Evolutionary conservation across 495 filamentous ascomycete genomes (phyloP).

Genomic region (Cudoniella acicularis): DNA sequence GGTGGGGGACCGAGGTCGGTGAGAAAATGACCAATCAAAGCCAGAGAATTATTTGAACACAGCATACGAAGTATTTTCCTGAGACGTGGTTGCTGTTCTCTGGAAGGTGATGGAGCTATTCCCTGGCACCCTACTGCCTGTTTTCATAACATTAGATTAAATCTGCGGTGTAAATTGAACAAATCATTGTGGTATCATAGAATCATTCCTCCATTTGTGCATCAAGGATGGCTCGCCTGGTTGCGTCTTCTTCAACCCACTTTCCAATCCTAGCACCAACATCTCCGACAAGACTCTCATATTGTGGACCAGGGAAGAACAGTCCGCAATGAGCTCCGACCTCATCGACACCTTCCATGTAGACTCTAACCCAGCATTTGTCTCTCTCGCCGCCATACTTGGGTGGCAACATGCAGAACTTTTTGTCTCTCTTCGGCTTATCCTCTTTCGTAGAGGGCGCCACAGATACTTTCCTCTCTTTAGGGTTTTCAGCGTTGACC

Average conservation of each 20-base stretch:
- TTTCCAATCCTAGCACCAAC: slow-evolving; percentile 63
- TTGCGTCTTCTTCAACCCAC: slow-evolving; percentile 63
- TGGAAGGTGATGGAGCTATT: too few species aligned
- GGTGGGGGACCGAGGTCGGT: not conserved
- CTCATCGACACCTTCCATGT: slow-evolving; percentile 80
- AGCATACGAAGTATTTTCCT: too few species aligned
- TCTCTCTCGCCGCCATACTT: slow-evolving; percentile 48
- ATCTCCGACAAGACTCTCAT: slow-evolving; percentile 74
- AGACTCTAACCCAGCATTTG: slow-evolving; percentile 68
- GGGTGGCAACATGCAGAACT: slow-evolving; percentile 73
- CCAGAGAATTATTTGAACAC: not conserved
- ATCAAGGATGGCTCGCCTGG: slow-evolving; percentile 9
- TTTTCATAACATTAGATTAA: not conserved
- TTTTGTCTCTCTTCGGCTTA: slow-evolving; percentile 55
- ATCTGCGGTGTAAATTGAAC: too few species aligned
- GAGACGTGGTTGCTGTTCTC: too few species aligned
- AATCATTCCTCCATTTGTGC: not conserved
- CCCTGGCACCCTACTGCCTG: too few species aligned
- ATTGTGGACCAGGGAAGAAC: slow-evolving; percentile 66
- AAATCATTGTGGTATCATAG: not conserved
- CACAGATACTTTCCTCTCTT: slow-evolving; percentile 11
- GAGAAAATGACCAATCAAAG: not conserved
- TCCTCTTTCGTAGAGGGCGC: slow-evolving; percentile 26
- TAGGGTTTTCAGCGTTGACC: slow-evolving; percentile 21
- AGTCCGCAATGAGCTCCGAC: slow-evolving; percentile 81